Evolutionary conservation across 441 rosid species (phyloP).

Genomic region (Populus hybrid): DNA sequence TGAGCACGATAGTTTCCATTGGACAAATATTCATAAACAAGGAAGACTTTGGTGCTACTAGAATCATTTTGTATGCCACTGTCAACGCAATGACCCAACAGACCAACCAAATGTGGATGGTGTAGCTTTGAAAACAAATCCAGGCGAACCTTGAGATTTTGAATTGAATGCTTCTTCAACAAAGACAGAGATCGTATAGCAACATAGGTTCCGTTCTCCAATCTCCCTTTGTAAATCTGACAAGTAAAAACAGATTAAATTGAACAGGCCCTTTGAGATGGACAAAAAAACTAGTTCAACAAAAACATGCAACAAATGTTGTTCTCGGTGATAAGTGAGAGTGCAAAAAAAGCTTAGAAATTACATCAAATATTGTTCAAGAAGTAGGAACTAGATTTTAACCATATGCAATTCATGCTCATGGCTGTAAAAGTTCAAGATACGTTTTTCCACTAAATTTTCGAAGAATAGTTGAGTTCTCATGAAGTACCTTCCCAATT

Average conservation of each 20-base stretch:
- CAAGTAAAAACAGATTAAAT: slow-evolving; percentile 14
- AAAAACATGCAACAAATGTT: not conserved
- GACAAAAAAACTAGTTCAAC: not conserved
- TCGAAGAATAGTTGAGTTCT: not conserved
- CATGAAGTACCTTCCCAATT: slow-evolving; percentile 63
- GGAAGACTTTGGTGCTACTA: slow-evolving; percentile 50
- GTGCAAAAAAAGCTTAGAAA: not conserved
- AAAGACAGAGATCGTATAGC: slow-evolving; percentile 60
- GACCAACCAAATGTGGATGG: slow-evolving; percentile 84
- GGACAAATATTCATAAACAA: slow-evolving; percentile 65
- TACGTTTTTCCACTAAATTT: not conserved
- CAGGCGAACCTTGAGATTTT: slow-evolving; percentile 63
- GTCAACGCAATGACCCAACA: slow-evolving; percentile 81
- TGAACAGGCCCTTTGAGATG: slow-evolving; percentile 1
- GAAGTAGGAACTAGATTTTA: not conserved
- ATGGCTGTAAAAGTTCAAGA: not conserved
- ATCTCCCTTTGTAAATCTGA: slow-evolving; percentile 82
- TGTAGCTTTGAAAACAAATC: slow-evolving; percentile 82
- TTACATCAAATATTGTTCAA: not conserved
- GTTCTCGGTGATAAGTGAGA: not conserved
- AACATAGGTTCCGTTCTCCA: slow-evolving; percentile 68
- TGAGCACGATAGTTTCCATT: slow-evolving; percentile 65
- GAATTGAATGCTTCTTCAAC: slow-evolving; percentile 62
- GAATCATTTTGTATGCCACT: slow-evolving; percentile 45
- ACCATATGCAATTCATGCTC: no score